These are phyloP conservation scores for Alnus rubra DNA, from an alignment of 306 rosid species.

Conservation along the genomic window DNA sequence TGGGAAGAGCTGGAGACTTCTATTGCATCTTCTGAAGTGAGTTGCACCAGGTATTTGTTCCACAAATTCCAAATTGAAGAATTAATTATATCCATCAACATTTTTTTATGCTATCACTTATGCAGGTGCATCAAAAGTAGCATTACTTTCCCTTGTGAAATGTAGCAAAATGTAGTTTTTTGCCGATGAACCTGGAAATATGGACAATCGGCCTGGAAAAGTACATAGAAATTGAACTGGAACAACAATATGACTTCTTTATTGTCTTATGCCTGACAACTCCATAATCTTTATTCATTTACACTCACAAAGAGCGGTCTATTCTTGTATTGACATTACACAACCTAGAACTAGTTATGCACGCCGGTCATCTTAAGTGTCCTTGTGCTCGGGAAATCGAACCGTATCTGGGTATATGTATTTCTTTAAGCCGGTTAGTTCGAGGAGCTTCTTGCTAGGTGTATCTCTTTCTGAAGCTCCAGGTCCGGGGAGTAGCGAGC, in stretches of 20 bases:
- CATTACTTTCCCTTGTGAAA: not conserved
- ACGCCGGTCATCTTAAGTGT: not conserved
- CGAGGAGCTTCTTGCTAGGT: constrained; percentile 50
- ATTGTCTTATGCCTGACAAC: no score
- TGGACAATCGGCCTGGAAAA: not conserved
- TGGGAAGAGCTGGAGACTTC: not conserved
- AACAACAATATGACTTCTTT: no score
- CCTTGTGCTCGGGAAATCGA: constrained; percentile 30
- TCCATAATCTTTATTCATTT: not conserved
- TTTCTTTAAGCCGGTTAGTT: constrained; percentile 39
- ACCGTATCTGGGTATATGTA: constrained; percentile 40
- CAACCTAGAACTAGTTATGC: not conserved
- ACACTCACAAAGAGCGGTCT: not conserved
- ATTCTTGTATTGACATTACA: not conserved
- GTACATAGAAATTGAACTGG: not conserved
- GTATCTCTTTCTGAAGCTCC: constrained; percentile 36
- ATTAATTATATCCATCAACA: not conserved
- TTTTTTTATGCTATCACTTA: not conserved
- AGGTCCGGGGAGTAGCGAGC: constrained; percentile 30
- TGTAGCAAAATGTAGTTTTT: not conserved
- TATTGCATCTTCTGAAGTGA: not conserved
- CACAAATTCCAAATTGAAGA: not conserved
- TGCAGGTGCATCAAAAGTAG: no score
- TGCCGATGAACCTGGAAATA: no score
- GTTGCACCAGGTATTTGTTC: constrained; percentile 1